Percentiles rank a stretch among this genome's conserved stretches.
phyloP scores from a whole-genome alignment of 192 early-diverging fungal genomes.

The Gaertneriomyces sp. region DNA sequence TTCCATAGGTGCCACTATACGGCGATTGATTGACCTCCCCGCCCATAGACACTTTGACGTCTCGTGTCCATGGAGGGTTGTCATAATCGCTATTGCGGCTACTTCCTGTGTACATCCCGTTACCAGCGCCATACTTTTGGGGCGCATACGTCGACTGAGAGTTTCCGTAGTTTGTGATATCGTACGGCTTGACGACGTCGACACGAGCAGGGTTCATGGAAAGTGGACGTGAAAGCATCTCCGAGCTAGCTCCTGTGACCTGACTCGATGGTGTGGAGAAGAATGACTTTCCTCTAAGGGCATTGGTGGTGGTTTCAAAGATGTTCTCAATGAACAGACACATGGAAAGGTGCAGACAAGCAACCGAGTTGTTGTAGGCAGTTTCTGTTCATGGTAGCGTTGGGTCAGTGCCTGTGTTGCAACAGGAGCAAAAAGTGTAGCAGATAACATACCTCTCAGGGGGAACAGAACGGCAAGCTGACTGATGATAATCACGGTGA shows the following conservation, averaged over 20 bases:
- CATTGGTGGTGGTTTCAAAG: constrained; percentile 21
- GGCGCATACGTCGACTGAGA: too few species aligned
- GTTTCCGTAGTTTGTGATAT: too few species aligned
- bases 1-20: too few species aligned
- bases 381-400: not conserved
- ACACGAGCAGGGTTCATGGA: too few species aligned
- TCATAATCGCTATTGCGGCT: too few species aligned
- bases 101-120: too few species aligned
- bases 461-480: constrained; percentile 15
- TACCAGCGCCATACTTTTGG: too few species aligned
- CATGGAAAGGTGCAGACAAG: constrained; percentile 20
- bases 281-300: constrained; percentile 9
- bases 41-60: too few species aligned
- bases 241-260: not conserved
- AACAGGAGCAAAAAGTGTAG: not conserved
- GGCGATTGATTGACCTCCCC: too few species aligned
- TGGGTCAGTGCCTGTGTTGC: not conserved
- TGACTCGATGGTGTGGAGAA: constrained; percentile 2
- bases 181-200: too few species aligned
- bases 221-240: too few species aligned
- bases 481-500: constrained; percentile 1
- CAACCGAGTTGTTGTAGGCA: constrained; percentile 12
- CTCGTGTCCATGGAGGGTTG: too few species aligned
- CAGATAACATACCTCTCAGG: constrained; percentile 10
- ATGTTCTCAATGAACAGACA: constrained; percentile 25